Base-by-base conservation (phyloP, 352 stramenopile genomes). In the Phytophthora sansomeana region DNA sequence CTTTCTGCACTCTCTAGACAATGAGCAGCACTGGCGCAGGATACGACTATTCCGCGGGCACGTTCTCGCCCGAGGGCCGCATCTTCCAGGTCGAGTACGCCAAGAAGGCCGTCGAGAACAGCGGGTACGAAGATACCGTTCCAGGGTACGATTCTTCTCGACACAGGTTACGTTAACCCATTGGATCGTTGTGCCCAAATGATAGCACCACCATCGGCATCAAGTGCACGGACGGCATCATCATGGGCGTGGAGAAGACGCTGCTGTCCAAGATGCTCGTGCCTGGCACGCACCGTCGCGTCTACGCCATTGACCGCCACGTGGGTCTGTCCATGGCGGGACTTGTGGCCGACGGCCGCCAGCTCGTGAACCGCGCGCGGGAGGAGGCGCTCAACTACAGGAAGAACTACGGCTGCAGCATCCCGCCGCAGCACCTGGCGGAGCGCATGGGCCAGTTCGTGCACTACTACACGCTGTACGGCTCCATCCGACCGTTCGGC, bases 61-160 rank as follows among this genome's bases (percentile, higher is more conserved):
- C 97, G 52, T 99, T 99, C 82, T 98, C 93, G 55, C 97, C 97
- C 21, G 97, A 99, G 74, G 97, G 97, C 36, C 96, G 97, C 47
- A 98, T 99, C 69, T 99, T 99, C 75, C 97, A 99, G 85, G 94
- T 99, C 46, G 97, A 99, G 72, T 99, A 99, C 65, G 97, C 97
- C 50, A 96, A 92, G 71, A 99, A 99, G 72, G 97, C 97, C 17
- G 97, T 99, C 47, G 97, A 99, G 72, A 98, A 98, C 87, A 97
- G 92, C 66, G 90, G 90, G 87, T 96, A 73, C 32, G 69, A 41
- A 28, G 14, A 14, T 48, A 17, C 21, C 3, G 11, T 42, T 6
- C 16, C 36, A 24, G 21, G 21, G 1, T 24, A 24, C 36, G 13
- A 21, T n/a, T 19, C 17, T 19, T 8, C 11, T 19, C 13, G 36